These are phyloP conservation scores for Prunus padus DNA, from an alignment of 306 rosid species.

Conservation along the genomic window DNA sequence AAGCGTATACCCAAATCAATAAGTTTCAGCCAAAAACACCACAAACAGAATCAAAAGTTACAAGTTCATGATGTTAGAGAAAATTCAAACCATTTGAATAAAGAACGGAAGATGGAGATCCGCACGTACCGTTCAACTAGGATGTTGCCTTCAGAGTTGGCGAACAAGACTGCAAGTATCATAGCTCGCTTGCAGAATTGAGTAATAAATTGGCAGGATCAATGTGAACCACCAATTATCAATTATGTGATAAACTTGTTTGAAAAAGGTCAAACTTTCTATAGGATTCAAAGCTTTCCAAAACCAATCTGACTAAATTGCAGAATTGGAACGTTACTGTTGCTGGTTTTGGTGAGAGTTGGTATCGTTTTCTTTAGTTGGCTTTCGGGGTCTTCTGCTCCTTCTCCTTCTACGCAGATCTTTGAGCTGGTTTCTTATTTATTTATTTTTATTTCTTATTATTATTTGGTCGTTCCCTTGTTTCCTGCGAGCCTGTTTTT, in stretches of 20 bases:
- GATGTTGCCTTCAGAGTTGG: conserved; percentile 78
- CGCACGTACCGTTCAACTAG: conserved; percentile 67
- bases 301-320: too few relatives aligned
- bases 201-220: neutral
- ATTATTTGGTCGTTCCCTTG: too few relatives aligned
- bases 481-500: too few relatives aligned
- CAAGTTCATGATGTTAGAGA: neutral
- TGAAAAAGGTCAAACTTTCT: neutral
- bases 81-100: neutral
- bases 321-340: neutral
- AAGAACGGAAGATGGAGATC: conserved; percentile 22
- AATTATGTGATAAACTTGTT: neutral
- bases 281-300: too few relatives aligned
- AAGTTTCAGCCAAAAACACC: neutral
- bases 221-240: neutral
- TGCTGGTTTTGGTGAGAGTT: too few relatives aligned
- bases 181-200: conserved; percentile 24
- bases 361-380: too few relatives aligned
- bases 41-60: neutral
- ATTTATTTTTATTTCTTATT: too few relatives aligned
- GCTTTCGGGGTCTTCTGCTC: too few relatives aligned
- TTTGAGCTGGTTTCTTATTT: neutral
- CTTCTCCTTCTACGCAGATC: neutral
- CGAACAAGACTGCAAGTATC: conserved; percentile 70
- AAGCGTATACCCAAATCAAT: neutral